These are phyloP conservation scores for Plasmodium cynomolgi DNA, from an alignment of 169 alveolate genomes.

Conservation along the genomic window DNA sequence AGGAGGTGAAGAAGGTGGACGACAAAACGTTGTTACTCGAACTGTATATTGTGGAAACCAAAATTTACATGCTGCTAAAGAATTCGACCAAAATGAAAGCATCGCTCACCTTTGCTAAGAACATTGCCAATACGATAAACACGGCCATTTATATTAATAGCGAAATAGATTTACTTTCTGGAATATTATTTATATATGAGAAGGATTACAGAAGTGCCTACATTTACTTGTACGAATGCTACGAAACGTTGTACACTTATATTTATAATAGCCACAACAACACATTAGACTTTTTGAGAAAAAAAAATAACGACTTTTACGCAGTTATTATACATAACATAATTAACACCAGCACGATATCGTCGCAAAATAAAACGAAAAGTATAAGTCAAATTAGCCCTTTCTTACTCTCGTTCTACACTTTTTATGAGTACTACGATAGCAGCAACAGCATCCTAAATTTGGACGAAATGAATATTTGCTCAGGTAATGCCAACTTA, in stretches of 20 bases:
- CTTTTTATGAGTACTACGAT: constrained; percentile 77
- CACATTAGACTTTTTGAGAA: constrained; percentile 79
- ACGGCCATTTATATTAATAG: constrained; percentile 96
- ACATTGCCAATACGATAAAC: constrained; percentile 94
- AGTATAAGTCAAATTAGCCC: constrained; percentile 76
- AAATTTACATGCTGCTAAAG: constrained; percentile 91
- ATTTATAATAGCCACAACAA: constrained; percentile 81
- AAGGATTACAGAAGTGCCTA: constrained; percentile 95
- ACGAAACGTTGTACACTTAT: constrained; percentile 94
- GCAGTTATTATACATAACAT: constrained; percentile 46
- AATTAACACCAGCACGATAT: constrained; percentile 58
- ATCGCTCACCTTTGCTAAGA: constrained; percentile 95
- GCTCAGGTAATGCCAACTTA: constrained; percentile 29
- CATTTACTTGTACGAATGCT: constrained; percentile 96
- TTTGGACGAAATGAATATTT: constrained; percentile 35
- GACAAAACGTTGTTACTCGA: constrained; percentile 95
- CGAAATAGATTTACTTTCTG: constrained; percentile 94
- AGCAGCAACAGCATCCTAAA: constrained; percentile 39
- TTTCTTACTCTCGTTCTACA: constrained; percentile 80
- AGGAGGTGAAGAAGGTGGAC: constrained; percentile 94
- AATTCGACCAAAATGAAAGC: constrained; percentile 95
- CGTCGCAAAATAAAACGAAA: constrained; percentile 55
- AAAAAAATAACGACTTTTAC: constrained; percentile 74
- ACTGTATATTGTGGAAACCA: constrained; percentile 93
- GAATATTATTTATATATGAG: constrained; percentile 85